Evolutionary conservation across 768 basidiomycete species (phyloP).

Genomic region (Lepiota venenata): DNA sequence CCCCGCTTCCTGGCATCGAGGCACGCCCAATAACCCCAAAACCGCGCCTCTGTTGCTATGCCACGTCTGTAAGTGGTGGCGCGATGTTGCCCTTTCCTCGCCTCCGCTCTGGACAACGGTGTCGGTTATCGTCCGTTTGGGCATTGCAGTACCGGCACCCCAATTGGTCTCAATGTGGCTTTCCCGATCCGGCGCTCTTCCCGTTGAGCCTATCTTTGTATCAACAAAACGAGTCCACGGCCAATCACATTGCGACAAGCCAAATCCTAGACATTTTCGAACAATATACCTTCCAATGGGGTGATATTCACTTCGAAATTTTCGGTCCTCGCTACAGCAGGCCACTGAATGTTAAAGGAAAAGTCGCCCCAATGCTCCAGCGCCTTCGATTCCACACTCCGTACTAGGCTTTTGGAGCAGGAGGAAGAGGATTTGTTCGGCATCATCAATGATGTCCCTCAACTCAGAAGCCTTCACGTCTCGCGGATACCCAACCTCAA

Average conservation of each 20-base stretch:
- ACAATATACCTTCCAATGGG: conserved; percentile 26
- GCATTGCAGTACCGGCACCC: conserved; percentile 26
- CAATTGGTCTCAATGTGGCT: conserved; percentile 28
- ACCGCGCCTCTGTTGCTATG: conserved; percentile 33
- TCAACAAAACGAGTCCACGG: conserved; percentile 30
- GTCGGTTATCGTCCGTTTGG: conserved; percentile 26
- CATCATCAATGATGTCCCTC: conserved; percentile 26
- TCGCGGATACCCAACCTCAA: conserved; percentile 28
- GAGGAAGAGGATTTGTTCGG: conserved; percentile 27
- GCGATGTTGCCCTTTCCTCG: conserved; percentile 31
- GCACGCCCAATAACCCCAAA: conserved; percentile 11
- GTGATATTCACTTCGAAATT: conserved; percentile 26
- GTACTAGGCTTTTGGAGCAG: conserved; percentile 23
- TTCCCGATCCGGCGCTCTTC: conserved; percentile 26
- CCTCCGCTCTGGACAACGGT: conserved; percentile 39
- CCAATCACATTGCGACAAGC: conserved; percentile 23
- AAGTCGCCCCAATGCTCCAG: conserved; percentile 26
- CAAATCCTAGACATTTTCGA: conserved; percentile 29
- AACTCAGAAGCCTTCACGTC: conserved; percentile 25
- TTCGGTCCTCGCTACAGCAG: conserved; percentile 26
- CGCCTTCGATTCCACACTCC: conserved; percentile 26
- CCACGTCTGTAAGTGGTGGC: conserved; percentile 41
- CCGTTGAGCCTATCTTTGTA: conserved; percentile 28
- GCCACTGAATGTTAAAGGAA: conserved; percentile 17
- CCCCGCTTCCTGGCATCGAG: conserved; percentile 13